A percentile compares a stretch with the other conserved stretches of the same genome.
Evolutionary conservation across 2,329 filamentous ascomycete genomes (phyloP).

Genomic region (Fusarium newnesense): DNA sequence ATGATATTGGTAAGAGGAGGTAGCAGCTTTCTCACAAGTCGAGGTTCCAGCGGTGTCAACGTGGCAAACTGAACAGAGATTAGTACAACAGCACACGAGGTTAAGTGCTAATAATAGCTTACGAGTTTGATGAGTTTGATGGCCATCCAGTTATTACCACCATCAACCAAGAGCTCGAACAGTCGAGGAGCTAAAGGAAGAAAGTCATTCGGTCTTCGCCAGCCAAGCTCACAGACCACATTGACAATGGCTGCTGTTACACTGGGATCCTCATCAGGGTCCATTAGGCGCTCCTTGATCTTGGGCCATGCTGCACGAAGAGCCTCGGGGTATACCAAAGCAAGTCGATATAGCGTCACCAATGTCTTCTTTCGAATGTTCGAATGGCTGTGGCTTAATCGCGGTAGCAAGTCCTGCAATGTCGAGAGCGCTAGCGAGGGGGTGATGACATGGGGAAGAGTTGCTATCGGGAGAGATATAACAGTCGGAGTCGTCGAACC

Average conservation of each 20-base stretch:
- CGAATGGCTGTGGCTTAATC: conserved; percentile 86
- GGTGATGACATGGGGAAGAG: conserved; percentile 94
- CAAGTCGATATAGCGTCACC: conserved; percentile 91
- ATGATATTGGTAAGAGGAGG: conserved; percentile 94
- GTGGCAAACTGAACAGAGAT: conserved; percentile 80
- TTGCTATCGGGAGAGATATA: conserved; percentile 86
- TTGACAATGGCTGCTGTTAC: conserved; percentile 97
- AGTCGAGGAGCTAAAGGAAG: conserved; percentile 89
- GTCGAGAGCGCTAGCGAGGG: conserved; percentile 91
- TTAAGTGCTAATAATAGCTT: neutral
- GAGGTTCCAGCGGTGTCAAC: conserved; percentile 89
- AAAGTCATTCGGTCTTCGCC: conserved; percentile 93
- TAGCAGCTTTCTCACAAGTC: conserved; percentile 89
- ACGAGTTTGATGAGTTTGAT: conserved; percentile 99
- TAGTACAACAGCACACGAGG: neutral
- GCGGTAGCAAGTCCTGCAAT: conserved; percentile 85
- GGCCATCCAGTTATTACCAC: conserved; percentile 99
- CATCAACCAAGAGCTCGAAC: conserved; percentile 91
- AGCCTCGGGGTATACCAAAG: conserved; percentile 96
- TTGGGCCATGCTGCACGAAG: conserved; percentile 94
- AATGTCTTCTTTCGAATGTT: conserved; percentile 95
- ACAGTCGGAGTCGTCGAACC: conserved; percentile 76
- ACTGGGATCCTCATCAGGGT: conserved; percentile 88
- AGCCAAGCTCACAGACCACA: conserved; percentile 94
- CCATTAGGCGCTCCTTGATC: conserved; percentile 93